Evolutionary conservation across 139 green algal genomes (phyloP), one percentile per base, ranked within the genome.

Genomic region (Chlamydomonas sp.): DNA sequence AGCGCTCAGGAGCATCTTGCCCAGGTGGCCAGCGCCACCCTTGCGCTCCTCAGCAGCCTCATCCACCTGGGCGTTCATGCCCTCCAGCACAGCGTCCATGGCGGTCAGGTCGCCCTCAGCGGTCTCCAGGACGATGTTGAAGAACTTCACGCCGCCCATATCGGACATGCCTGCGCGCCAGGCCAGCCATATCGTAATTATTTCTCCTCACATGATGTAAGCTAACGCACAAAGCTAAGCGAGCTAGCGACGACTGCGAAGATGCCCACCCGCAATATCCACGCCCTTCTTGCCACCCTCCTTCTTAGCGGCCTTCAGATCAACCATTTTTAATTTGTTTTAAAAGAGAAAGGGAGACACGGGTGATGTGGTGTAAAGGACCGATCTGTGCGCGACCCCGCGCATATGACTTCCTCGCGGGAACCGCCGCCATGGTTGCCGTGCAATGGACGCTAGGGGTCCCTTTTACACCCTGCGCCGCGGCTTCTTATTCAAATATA

Each of bases 11-110:
- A 96, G 94, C 89, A 93, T 89, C 91, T 96, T 97, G 85, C 91
- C 91, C 1, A 97, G 80, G 57, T 92, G 83, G 49, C 91, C 90
- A 68, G 94, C 93, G 63, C 95, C 95, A 74, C 95, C 95, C 93
- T 97, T 97, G 89, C 95, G 92, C 94, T 97, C 95, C 92, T 97
- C 95, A 58, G 95, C 95, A 8, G 78, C 71, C 93, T 97, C 95
- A 60, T 97, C 95, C 3, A 97, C 95, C 16, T 88, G 60, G 1
- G 87, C 89, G 84, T 97, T 97, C 72, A 92, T 90, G 80, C 93
- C 95, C 87, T 97, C 92, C 64, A 97, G 90, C 63, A 95, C 90
- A 57, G 88, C 88, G 75, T 95, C 86, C 74, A 97, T 89, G 31
- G 96, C 88, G 75, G 89, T 90, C 72, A 95, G 72, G 82, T 96